Evolutionary conservation across 2,329 filamentous ascomycete genomes (phyloP).

Genomic region (Ascochyta rabiei): DNA sequence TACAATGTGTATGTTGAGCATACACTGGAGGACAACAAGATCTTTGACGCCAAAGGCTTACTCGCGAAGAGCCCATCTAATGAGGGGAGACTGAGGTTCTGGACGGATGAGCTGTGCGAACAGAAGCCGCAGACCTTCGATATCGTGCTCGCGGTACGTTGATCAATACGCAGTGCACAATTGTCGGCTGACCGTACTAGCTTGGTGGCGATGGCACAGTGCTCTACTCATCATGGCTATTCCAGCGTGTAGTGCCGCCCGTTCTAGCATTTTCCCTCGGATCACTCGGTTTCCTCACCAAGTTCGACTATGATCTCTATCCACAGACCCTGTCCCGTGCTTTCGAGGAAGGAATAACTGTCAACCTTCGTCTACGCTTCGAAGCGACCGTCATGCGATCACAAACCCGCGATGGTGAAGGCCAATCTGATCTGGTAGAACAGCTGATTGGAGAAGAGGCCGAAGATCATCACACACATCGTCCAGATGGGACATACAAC

Average conservation of each 20-base stretch:
- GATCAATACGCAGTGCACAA: neutral
- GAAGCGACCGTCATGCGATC: conserved; percentile 93
- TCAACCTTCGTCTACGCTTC: conserved; percentile 85
- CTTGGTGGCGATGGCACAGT: conserved; percentile 97
- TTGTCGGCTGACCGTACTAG: conserved; percentile 26
- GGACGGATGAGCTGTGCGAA: conserved; percentile 80
- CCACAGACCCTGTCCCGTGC: conserved; percentile 70
- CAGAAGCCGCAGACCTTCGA: conserved; percentile 86
- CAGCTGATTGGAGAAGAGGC: conserved; percentile 87
- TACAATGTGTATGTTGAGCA: conserved; percentile 85
- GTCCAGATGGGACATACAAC: conserved; percentile 81
- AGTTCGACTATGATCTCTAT: conserved; percentile 87
- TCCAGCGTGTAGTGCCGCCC: conserved; percentile 92
- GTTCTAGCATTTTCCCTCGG: conserved; percentile 91
- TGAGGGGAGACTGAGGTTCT: conserved; percentile 72
- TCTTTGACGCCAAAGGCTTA: conserved; percentile 75
- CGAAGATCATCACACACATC: conserved; percentile 83
- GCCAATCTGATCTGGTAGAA: conserved; percentile 67
- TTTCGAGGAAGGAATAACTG: conserved; percentile 83
- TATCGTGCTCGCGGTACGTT: conserved; percentile 76
- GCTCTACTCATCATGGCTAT: conserved; percentile 93
- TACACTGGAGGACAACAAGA: conserved; percentile 70
- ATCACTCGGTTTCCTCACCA: conserved; percentile 92
- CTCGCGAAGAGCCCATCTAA: conserved; percentile 64
- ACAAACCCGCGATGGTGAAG: conserved; percentile 53